These are phyloP conservation scores for Bocquillonia castaneifolia DNA, from an alignment of 441 rosid species.

Conservation along the genomic window DNA sequence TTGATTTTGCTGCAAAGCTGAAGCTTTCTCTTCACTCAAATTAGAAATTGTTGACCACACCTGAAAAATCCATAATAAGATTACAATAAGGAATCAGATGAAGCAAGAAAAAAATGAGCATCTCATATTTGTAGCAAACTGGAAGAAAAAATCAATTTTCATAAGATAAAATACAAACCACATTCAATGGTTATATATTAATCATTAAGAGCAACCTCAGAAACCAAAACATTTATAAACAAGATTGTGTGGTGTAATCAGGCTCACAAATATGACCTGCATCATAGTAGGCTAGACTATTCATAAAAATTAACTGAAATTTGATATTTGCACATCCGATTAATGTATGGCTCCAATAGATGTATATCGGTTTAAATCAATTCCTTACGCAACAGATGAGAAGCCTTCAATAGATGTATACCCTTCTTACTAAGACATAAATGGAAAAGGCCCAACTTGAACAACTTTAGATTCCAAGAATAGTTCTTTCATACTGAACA, in stretches of 20 bases:
- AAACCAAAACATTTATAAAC: background rate
- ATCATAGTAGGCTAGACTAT: background rate
- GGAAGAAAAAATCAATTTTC: background rate
- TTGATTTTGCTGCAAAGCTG: constrained; percentile 51
- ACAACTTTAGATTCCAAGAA: background rate
- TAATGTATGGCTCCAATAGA: background rate
- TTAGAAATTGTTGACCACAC: constrained; percentile 51
- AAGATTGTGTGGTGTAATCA: background rate
- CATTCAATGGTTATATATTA: background rate
- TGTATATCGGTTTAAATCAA: background rate
- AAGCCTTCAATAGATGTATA: background rate
- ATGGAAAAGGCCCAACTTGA: background rate
- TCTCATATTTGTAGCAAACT: background rate
- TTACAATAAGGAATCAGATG: background rate
- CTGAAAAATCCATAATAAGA: constrained; percentile 27
- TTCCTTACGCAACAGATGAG: background rate
- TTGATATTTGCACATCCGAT: background rate
- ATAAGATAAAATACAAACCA: background rate
- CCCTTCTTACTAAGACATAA: background rate
- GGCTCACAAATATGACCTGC: background rate
- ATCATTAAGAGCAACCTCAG: background rate
- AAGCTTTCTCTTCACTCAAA: constrained; percentile 72
- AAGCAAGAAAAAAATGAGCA: background rate
- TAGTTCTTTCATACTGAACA: background rate
- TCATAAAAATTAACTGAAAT: background rate